Conservation (phyloP, 2,329 filamentous ascomycete genomes). For the Alternaria ethzedia region DNA sequence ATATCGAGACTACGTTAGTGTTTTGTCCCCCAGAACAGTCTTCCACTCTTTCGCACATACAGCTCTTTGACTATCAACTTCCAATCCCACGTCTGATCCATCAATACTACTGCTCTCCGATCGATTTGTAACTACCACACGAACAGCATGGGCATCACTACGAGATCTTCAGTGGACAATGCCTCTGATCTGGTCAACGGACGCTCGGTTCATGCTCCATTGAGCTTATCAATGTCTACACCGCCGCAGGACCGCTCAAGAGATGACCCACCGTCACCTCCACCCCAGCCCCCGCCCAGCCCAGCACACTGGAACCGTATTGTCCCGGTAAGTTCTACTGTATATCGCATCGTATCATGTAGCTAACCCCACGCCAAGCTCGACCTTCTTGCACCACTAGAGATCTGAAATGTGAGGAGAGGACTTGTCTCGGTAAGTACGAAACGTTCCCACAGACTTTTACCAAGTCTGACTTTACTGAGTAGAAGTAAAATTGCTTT, state of each 20-base stretch:
- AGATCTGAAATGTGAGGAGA: slow-evolving; percentile 18
- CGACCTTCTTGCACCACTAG: slow-evolving; percentile 25
- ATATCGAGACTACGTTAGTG: slow-evolving; percentile 28
- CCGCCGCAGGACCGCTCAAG: slow-evolving; percentile 33
- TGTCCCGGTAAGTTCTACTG: slow-evolving; percentile 19
- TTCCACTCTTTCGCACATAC: neutral
- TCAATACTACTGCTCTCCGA: neutral
- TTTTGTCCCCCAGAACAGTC: slow-evolving; percentile 12
- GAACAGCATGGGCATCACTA: slow-evolving; percentile 6
- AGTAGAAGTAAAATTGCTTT: neutral
- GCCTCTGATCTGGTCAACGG: neutral
- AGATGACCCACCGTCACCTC: slow-evolving; percentile 50
- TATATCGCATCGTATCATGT: neutral
- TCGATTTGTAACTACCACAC: neutral
- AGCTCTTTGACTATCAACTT: neutral
- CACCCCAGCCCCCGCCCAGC: slow-evolving; percentile 50
- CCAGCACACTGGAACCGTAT: slow-evolving; percentile 40
- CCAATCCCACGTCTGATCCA: neutral
- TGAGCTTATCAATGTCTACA: neutral
- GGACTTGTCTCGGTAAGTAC: neutral
- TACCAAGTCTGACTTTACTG: slow-evolving; percentile 5
- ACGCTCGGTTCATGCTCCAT: neutral
- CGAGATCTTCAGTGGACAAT: neutral
- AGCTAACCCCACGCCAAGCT: slow-evolving; percentile 27
- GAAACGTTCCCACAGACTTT: neutral